Base-by-base conservation (phyloP, 2,329 filamentous ascomycete genomes). In the Fusarium tupiense region DNA sequence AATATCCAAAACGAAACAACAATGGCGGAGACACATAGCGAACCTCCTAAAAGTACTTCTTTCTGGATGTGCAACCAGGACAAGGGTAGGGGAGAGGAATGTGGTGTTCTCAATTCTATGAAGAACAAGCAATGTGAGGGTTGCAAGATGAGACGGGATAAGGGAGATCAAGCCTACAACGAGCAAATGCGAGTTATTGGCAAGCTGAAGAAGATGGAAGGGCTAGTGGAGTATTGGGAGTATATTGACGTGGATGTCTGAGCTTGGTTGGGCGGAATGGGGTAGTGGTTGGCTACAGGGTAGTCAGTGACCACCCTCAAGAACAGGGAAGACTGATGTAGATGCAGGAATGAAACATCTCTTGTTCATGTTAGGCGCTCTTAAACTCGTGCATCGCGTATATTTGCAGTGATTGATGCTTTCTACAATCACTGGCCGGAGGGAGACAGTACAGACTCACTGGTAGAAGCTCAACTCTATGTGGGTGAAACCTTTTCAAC, bases 291-390 rank as follows among this genome's bases (percentile, higher is more conserved):
- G 17, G n/a, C 2, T 26, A 10, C 19, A 26, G 22, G 31, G 22
- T 37, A 20, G 8, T 12, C 5, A 1, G 0, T 13, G 29, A n/a
- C 2, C 1, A 0, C 17, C 13, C 14, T 9, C 4, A 2, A 3
- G 9, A n/a, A 12, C 9, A 8, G 7, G 10, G 14, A 17, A 29
- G 13, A 29, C 13, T 11, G 20, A 7, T 29, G 9, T 7, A 22
- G 9, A 47, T 11, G 22, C 8, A 3, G 2, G 13, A 47, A 8
- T 4, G 7, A 29, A 3, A 13, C 8, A 1, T 22, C 44, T 29
- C 3, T 22, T 47, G 4, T 22, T 8, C 19, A 47, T 20, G 5
- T 20, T 26, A 9, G 14, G 8, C 4, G 9, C 13, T 3, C 1
- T 13, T 11, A 8, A 11, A 6, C 3, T 29, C 6, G 8, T 17